Conservation (phyloP, 371 early-diverging fungal genomes). For the Polyrhizophydium stewartii region DNA sequence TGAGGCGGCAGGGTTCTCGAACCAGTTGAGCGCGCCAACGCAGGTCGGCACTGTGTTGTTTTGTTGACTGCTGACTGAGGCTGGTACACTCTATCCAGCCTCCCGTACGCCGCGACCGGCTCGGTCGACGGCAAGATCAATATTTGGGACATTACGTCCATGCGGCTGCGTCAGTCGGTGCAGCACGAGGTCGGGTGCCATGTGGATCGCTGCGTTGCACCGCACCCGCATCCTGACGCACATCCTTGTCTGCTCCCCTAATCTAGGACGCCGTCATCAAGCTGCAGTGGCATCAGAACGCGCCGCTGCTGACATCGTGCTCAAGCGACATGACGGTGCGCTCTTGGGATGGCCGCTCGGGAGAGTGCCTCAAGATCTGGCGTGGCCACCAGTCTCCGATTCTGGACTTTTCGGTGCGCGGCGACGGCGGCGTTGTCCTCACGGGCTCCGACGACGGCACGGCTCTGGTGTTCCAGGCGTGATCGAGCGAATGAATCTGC, state of each 20-base stretch:
- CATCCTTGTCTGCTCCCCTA: neutral
- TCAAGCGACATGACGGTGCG: slow-evolving; percentile 75
- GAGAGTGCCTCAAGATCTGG: slow-evolving; percentile 63
- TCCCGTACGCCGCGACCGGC: slow-evolving; percentile 77
- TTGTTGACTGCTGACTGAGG: slow-evolving; percentile 5
- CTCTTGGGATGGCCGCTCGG: slow-evolving; percentile 85
- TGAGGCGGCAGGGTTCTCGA: slow-evolving; percentile 71
- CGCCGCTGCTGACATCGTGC: slow-evolving; percentile 62
- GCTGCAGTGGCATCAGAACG: slow-evolving; percentile 62
- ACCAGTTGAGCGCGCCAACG: slow-evolving; percentile 36
- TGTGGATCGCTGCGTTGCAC: slow-evolving; percentile 1
- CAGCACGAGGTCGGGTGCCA: slow-evolving; percentile 56
- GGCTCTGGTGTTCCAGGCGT: slow-evolving; percentile 23
- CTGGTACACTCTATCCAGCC: no score
- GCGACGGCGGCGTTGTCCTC: slow-evolving; percentile 69
- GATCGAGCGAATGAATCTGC: no score
- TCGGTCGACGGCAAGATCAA: slow-evolving; percentile 83
- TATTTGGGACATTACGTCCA: slow-evolving; percentile 81
- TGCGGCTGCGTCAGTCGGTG: slow-evolving; percentile 64
- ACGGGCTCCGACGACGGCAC: slow-evolving; percentile 78
- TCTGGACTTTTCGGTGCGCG: slow-evolving; percentile 71
- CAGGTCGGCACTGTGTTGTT: neutral
- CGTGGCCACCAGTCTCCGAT: slow-evolving; percentile 86
- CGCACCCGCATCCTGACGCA: neutral
- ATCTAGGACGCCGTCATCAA: slow-evolving; percentile 77